Evolutionary conservation across 2,329 filamentous ascomycete genomes (phyloP), one percentile per base, ranked within the genome.

Genomic region (Colletotrichum sp.): DNA sequence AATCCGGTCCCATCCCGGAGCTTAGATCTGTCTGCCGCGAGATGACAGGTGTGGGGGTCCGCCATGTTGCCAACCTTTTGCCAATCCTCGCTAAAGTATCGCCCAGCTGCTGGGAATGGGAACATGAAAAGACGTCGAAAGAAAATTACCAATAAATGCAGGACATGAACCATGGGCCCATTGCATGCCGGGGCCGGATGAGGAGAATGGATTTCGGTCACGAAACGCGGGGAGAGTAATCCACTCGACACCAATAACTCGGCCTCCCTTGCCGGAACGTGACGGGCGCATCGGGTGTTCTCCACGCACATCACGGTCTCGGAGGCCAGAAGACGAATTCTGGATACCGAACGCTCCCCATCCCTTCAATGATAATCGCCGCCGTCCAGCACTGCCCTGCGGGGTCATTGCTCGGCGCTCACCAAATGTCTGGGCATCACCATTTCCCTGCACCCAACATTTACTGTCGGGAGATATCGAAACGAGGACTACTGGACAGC

Each of bases 11-110:
- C 70, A 65, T 69, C 58, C 36, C 73, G 73, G 73, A 76, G 64
- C 65, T 73, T 73, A 76, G 73, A 76, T 76, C 73, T 76, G 73
- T 73, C 70, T 73, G 70, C 73, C 73, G 73, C 65, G 21, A 73
- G 70, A 76, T 76, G 73, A 74, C 65, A 73, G 68, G 64, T 76
- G 73, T 76, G 73, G 73, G 73, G 73, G 65, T 64, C 21, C 58
- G 26, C 70, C 61, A 66, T 71, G 55, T 64, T 30, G 73, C 69
- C 62, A 68, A 61, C 64, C 56, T 43, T 75, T 28, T 30, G 38
- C 43, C 8, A 65, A 61, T 65, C 58, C 67, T 34, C 34, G 38
- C 32, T 12, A 52, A 61, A 30, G 61, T 30, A 43, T 71, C n/a
- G 43, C 43, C 60, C 38, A 26, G 32, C 30, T 18, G 12, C 38